phyloP scores from a whole-genome alignment of 2,329 filamentous ascomycete genomes.

The Malbranchea cinnamomea region DNA sequence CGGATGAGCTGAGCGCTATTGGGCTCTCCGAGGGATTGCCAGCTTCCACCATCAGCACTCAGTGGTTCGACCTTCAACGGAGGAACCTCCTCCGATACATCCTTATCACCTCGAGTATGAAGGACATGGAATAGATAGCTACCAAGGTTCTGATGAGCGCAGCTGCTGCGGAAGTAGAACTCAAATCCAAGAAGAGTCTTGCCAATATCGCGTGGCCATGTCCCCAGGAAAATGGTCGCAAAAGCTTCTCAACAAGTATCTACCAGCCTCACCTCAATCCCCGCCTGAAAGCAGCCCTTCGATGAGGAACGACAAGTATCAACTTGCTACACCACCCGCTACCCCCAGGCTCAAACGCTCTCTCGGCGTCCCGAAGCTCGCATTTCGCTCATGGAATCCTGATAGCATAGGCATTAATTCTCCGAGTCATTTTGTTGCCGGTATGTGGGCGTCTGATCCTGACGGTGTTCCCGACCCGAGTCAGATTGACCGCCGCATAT shows the following conservation, averaged over 20 bases:
- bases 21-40: conserved; percentile 11
- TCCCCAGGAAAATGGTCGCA: no score
- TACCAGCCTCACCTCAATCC: no score
- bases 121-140: no score
- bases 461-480: conserved; percentile 7
- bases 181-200: no score
- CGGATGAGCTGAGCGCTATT: conserved; percentile 9
- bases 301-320: no score
- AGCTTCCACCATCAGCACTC: conserved; percentile 8
- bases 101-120: no score
- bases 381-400: conserved; percentile 21
- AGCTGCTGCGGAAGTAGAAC: no score
- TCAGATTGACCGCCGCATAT: conserved; percentile 9
- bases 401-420: conserved; percentile 20
- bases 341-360: neutral
- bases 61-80: conserved; percentile 13
- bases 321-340: neutral
- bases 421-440: conserved; percentile 13
- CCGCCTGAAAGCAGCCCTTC: no score
- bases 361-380: conserved; percentile 12
- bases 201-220: no score
- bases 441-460: conserved; percentile 12
- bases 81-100: no score
- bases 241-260: no score
- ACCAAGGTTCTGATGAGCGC: no score